These are phyloP conservation scores for Leishmania major DNA, from an alignment of 208 protist genomes.

Conservation along the genomic window DNA sequence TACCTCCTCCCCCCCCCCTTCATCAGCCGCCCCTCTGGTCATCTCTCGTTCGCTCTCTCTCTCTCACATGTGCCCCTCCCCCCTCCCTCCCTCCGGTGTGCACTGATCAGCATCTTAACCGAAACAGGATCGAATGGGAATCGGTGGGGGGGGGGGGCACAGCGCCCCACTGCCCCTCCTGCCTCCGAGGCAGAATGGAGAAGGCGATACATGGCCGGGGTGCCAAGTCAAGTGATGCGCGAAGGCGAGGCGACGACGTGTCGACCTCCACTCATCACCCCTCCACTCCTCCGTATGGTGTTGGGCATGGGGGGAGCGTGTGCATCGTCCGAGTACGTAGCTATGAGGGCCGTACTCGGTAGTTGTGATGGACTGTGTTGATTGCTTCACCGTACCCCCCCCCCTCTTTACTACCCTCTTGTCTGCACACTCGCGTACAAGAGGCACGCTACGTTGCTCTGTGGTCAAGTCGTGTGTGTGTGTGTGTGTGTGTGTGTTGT, in stretches of 20 bases:
- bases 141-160: no score
- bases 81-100: not conserved
- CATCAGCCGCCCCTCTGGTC: not conserved
- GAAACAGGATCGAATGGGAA: not conserved
- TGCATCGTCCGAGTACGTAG: not conserved
- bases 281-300: not conserved
- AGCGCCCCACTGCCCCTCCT: not conserved
- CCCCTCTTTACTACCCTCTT: not conserved
- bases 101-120: not conserved
- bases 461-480: not conserved
- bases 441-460: not conserved
- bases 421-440: not conserved
- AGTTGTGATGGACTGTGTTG: not conserved
- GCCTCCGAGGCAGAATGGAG: not conserved
- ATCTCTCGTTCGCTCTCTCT: not conserved
- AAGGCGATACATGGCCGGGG: not conserved
- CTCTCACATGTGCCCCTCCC: not conserved
- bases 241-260: no score
- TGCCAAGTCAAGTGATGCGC: not conserved
- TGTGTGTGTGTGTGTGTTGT: not conserved
- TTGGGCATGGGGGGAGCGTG: not conserved
- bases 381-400: not conserved
- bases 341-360: not conserved
- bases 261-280: not conserved
- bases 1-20: not conserved